Evolutionary conservation across 2,329 filamentous ascomycete species (phyloP), one percentile per base, ranked within the genome.

Genomic region (Tetracladium maxilliforme): DNA sequence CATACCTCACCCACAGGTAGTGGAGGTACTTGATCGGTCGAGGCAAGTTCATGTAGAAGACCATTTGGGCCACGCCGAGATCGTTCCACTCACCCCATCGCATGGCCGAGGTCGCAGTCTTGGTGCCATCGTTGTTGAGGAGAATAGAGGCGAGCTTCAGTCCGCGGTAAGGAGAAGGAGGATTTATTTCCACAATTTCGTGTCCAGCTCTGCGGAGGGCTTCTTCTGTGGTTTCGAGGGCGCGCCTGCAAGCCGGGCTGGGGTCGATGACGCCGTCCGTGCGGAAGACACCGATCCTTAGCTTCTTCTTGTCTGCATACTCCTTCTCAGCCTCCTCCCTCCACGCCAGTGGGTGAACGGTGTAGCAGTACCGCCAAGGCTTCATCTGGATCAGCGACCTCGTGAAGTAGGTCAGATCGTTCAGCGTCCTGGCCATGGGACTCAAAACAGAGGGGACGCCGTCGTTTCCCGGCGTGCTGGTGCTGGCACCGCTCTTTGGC

Each of bases 401-500:
- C 4, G 81, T 80, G 48, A 94, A 94, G 52, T 92, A 93, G 2
- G 64, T 65, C 32, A 94, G 54, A 43, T 94, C 86, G 33, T 73
- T 67, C 30, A 93, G 52, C 0, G 84, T 93, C 26, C 84, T 67
- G 4, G 86, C 70, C 87, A 95, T 94, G 5, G 86, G 86, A 30
- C 80, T 87, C 52, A 86, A 93, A 12, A 93, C 83, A 34, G 77
- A 81, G 1, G 82, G 73, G 16, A 94, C 72, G 1, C 84, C 86
- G 44, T 94, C 87, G 45, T 94, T 84, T 0, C 87, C 87, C 0
- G 80, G 72, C 83, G 93, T 93, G 39, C 78, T 86, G 1, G 86
- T 93, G 32, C 68, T 69, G 45, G 83, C 73, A 7, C 83, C 83
- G 21, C 70, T 64, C 48, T 92, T 92, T 2, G 83, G 82, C 83